Evolutionary conservation across 192 early-diverging fungal genomes (phyloP), one percentile per base, ranked within the genome.

Genomic region (Podochytrium sp.): DNA sequence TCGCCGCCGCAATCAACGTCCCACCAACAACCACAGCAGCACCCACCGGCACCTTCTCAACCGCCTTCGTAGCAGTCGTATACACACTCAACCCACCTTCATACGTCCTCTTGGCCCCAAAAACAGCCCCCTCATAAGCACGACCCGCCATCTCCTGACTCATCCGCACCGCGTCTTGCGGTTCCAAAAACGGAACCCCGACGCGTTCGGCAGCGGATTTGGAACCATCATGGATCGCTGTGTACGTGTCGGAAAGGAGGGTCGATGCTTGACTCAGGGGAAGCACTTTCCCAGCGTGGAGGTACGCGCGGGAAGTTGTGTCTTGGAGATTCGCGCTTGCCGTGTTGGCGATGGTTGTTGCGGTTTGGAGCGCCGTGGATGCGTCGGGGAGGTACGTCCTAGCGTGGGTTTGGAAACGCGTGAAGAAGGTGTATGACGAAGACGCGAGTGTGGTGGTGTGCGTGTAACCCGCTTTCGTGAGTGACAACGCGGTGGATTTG

Each of bases 1-100:
- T 33, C 2, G 55, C 20, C 7, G 70, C 57, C 2, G 70, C 70
- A 25, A 40, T 6, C 16, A 42, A n/a, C 20, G 57, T 39, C 5
- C 55, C 57, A 14, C 33, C 42, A 35, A 40, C 70, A 27, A 59
- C 70, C 14, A 41, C 70, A 38, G 37, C 30, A 61, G 33, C 70
- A 39, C 55, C 52, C 14, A 40, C 29, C 5, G 52, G 52, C 18
- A 55, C 23, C 52, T 55, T 55, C 23, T 55, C 52, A 14, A 23
- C 52, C 5, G 52, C 52, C 52, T 55, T 55, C 4, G 52, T 4
- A 14, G 52, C 23, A 6, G 52, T 18, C 5, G 5, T 25, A 55
- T 55, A 55, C 5, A 55, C 6, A 6, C n/a, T 25, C 4, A 27
- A 18, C 29, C 7, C 5, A 23, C 3, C 29, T 6, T 25, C 23